Conservation (phyloP, 345 rosid species). For the Hypericum androsaemum region DNA sequence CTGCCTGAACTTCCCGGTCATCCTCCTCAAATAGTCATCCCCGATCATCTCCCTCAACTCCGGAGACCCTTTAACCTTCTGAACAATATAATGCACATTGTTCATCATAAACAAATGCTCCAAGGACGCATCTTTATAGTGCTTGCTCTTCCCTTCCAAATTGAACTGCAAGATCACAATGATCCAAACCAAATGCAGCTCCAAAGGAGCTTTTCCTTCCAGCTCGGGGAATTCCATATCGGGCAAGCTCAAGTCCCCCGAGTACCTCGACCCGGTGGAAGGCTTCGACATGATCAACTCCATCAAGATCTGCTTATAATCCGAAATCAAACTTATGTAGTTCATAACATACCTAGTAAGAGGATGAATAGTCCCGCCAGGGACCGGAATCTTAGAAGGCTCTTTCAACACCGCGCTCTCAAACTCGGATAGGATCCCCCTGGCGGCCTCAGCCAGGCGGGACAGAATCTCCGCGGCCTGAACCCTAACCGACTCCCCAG, state of each 20-base stretch:
- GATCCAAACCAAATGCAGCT: conserved; percentile 82
- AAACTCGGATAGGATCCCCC: conserved; percentile 78
- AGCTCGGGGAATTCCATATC: conserved; percentile 70
- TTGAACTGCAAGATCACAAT: conserved; percentile 79
- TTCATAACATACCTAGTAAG: conserved; percentile 97
- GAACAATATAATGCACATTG: conserved; percentile 82
- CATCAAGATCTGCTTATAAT: conserved; percentile 69
- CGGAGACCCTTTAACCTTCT: conserved; percentile 69
- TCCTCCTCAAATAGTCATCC: conserved; percentile 63
- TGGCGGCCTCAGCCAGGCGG: conserved; percentile 69
- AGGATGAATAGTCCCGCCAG: conserved; percentile 93
- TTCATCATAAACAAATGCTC: conserved; percentile 81
- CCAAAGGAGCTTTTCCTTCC: conserved; percentile 61
- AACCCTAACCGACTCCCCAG: conserved; percentile 42
- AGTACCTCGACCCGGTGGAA: conserved; percentile 55
- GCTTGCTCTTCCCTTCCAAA: conserved; percentile 74
- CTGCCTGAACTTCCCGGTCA: conserved; percentile 66
- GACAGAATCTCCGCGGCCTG: conserved; percentile 80
- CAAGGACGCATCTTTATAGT: conserved; percentile 61
- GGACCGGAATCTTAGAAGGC: conserved; percentile 64
- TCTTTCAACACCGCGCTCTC: conserved; percentile 73
- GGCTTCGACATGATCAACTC: conserved; percentile 78
- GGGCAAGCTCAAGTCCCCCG: conserved; percentile 59
- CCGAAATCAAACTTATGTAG: conserved; percentile 80
- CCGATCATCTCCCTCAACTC: conserved; percentile 89